Base-by-base conservation (phyloP, 2,329 filamentous ascomycete genomes). In the Chaetothyriales sp. region DNA sequence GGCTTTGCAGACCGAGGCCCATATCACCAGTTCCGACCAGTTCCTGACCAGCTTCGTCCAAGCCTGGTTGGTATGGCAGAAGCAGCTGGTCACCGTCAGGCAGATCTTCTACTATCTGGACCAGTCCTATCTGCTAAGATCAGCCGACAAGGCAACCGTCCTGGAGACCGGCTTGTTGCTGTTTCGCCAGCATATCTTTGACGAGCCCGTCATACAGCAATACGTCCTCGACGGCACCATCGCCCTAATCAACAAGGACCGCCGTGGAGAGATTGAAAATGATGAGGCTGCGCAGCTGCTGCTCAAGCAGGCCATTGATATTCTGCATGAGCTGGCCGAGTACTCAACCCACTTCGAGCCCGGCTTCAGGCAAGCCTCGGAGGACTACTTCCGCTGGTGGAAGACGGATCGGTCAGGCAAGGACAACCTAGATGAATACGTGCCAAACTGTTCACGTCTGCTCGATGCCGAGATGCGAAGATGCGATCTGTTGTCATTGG, bases 61-160 rank as follows among this genome's bases (percentile, higher is more conserved):
- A 44, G 74, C 75, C 49, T 98, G 92, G 90, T 73, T 75, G 51
- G 72, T 71, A 19, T 98, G 90, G 89, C 84, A 81, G 59, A 71
- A 75, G 43, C 84, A 92, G 66, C 73, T 87, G 68, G 84, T 81
- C 57, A 81, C 82, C 12, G 78, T 98, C 49, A 80, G 88, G 47
- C 90, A 85, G 56, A 84, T 93, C 42, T 96, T 95, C 68, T 94
- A 88, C 69, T 98, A 89, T 62, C 76, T 98, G 57, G 90, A 98
- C 64, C 81, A 92, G 55, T 86, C 88, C 1, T 95, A 88, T 63
- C 74, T 98, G 6, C 72, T 95, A 2, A 81, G 83, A 51, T 80
- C 81, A 45, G 80, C 82, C 58, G 79, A 83, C 19, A 69, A 76
- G 36, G 74, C 76, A 8, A 84, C 84, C 32, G 79, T 98, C 51